Evolutionary conservation across 805 yeast genomes (phyloP), one percentile per base, ranked within the genome.

Genomic region (Wickerhamiella hasegawae): DNA sequence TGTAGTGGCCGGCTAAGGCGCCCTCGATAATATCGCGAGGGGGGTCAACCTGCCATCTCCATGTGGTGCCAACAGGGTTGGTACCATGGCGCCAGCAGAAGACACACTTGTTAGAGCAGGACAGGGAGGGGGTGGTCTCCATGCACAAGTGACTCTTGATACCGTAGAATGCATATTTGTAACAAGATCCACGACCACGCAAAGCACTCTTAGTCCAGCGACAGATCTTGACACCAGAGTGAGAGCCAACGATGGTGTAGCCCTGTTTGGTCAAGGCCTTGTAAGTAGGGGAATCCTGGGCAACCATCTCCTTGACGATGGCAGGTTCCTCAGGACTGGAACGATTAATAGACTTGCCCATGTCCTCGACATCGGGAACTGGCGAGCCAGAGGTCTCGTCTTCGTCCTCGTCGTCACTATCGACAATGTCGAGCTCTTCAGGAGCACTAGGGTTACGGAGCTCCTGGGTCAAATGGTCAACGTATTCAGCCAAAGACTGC

Each of bases 21-120:
- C 94, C 94, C 31, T 79, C 71, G 37, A 84, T 53, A 34, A 84
- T 81, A 40, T 64, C 74, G 45, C 81, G 85, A 0, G 96, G 95
- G 16, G 77, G 75, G 55, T 84, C 95, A 11, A 83, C 80, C 49
- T 83, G 87, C 96, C 96, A 84, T 49, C 95, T 65, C 96, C 96
- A 84, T 40, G 77, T 76, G 20, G 93, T 84, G 14, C 94, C 94
- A 2, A 85, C 95, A 0, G 96, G 96, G 51, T 84, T 85, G 2
- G 95, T 84, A 33, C 96, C 96, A 56, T 84, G 96, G 54, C 96
- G 70, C 96, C 96, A 84, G 59, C 96, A 84, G 52, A 84, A 84
- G 4, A 85, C 95, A 66, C 96, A 84, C 54, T 84, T 84, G 53
- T 84, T 84, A 4, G 95, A 82, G 56, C 96, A 84, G 5, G 94